Evolutionary conservation across 202 grass and related monocot genomes (phyloP), one percentile per base, ranked within the genome.

Genomic region (Hordeum pubiflorum): DNA sequence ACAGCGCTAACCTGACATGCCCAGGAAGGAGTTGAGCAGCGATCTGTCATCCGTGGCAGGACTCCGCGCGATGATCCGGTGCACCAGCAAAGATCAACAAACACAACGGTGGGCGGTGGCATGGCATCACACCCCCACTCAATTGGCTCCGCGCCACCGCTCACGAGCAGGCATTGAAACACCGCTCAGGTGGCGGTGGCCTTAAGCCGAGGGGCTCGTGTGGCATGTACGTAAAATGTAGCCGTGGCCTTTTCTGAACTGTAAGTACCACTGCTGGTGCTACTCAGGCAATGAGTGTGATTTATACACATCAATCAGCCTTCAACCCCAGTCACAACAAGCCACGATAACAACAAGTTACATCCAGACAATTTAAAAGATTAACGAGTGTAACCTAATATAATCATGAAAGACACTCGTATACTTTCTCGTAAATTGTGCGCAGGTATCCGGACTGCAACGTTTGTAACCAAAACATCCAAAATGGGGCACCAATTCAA

Each of bases 401-500:
- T 4, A 31, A 31, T 31, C 46, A n/a, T 24, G 44, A 34, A 33
- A 62, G 36, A 7, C 3, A 79, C 10, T 43, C 22, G 4, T 22
- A 58, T 74, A 48, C 43, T 40, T 64, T 78, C 14, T 7, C 3
- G 48, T 59, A 58, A 75, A 26, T 29, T 52, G 4, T 79, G 31
- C 17, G 62, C n/a, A 67, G 36, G 20, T 55, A 73, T 61, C 15
- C 37, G 9, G 20, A 68, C 52, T 64, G 17, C 58, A 58, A 60
- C 50, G 20, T 75, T 36, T 63, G 22, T 69, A 36, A 56, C 22
- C 33, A 82, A 59, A 34, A 29, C 52, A 82, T 50, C 20, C 63
- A 81, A 78, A 74, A 74, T 46, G 72, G 37, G 14, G 39, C 21
- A 15, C 4, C 23, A 82, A 82, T 20, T 43, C 78, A 52, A 48